These are phyloP conservation scores for Lachancea fermentati DNA, from an alignment of 805 yeast genomes.

Conservation along the genomic window DNA sequence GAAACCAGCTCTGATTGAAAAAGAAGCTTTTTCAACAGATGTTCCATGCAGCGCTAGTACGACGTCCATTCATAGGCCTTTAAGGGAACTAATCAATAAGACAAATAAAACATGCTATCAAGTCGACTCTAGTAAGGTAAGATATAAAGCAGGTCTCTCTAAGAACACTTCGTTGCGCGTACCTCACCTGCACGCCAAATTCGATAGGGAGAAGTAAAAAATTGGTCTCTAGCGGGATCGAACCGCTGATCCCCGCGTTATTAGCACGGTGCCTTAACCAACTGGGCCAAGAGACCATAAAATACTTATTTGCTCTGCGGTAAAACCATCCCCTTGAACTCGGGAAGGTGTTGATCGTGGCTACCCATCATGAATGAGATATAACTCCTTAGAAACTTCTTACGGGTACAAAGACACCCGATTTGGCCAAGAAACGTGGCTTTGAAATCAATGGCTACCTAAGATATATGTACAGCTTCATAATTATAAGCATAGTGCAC, in stretches of 20 bases:
- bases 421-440: too few relatives aligned
- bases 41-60: too few relatives aligned
- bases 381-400: too few relatives aligned
- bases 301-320: neutral
- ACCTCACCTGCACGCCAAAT: slow-evolving; percentile 8
- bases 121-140: slow-evolving; percentile 23
- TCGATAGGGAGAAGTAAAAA: slow-evolving; percentile 2
- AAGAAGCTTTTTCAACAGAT: too few relatives aligned
- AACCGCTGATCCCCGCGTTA: slow-evolving; percentile 23
- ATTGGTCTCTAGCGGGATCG: slow-evolving; percentile 21
- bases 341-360: too few relatives aligned
- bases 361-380: too few relatives aligned
- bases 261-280: slow-evolving; percentile 22
- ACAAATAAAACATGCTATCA: slow-evolving; percentile 22
- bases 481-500: too few relatives aligned
- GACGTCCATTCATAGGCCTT: slow-evolving; percentile 23
- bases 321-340: too few relatives aligned
- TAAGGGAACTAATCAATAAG: slow-evolving; percentile 23
- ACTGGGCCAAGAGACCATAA: slow-evolving; percentile 19
- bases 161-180: slow-evolving; percentile 6
- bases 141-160: slow-evolving; percentile 25
- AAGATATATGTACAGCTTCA: too few relatives aligned
- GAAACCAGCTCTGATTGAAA: too few relatives aligned
- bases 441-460: too few relatives aligned
- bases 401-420: too few relatives aligned